These are phyloP conservation scores for Talaromyces piceae DNA, from an alignment of 2,329 filamentous ascomycete species.

Conservation along the genomic window DNA sequence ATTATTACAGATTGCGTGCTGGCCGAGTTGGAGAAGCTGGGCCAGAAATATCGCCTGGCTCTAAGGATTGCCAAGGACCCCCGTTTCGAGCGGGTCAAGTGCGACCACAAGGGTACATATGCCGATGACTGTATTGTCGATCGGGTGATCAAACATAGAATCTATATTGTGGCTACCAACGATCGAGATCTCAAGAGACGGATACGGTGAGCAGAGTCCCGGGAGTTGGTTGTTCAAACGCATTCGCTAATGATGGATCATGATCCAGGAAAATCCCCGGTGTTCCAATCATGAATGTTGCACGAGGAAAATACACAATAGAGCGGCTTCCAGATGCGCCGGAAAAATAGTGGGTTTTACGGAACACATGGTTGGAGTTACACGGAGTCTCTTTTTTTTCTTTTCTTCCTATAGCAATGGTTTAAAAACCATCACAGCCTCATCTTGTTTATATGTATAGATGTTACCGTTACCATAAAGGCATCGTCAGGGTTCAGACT, in stretches of 20 bases:
- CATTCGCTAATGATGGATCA: neutral
- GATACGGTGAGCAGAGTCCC: constrained; percentile 44
- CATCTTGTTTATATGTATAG: neutral
- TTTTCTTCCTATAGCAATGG: neutral
- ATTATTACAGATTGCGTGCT: constrained; percentile 79
- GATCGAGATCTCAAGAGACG: constrained; percentile 72
- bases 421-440: neutral
- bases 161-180: constrained; percentile 68
- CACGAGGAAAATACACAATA: constrained; percentile 86
- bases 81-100: constrained; percentile 75
- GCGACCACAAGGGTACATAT: constrained; percentile 83
- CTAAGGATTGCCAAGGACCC: constrained; percentile 82
- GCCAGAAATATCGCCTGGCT: constrained; percentile 80
- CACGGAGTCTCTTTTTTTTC: neutral
- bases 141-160: constrained; percentile 62
- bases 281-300: constrained; percentile 65
- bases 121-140: constrained; percentile 81
- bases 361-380: neutral
- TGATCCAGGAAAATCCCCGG: constrained; percentile 59
- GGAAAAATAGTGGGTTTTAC: constrained; percentile 6
- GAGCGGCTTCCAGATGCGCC: constrained; percentile 72
- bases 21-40: constrained; percentile 82
- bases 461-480: too few species aligned
- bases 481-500: too few species aligned
- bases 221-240: neutral